Conservation (phyloP, 495 filamentous ascomycete genomes). For the Hyaloscypha variabilis region DNA sequence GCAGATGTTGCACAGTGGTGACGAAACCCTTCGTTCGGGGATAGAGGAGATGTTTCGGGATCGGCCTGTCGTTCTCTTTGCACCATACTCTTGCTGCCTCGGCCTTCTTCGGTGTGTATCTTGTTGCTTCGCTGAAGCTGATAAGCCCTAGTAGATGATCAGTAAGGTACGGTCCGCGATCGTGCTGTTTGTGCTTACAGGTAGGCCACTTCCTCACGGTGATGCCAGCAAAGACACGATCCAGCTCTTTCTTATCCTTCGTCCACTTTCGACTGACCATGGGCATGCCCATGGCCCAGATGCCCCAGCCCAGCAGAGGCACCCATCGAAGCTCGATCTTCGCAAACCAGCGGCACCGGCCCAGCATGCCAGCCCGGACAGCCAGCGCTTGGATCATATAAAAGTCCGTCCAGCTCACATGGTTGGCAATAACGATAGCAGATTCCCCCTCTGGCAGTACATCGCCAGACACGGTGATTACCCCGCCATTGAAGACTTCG, state of each 20-base stretch:
- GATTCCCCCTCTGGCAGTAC: conserved; percentile 48
- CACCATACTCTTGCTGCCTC: conserved; percentile 51
- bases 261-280: conserved; percentile 59
- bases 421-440: conserved; percentile 59
- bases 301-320: conserved; percentile 60
- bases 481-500: conserved; percentile 47
- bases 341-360: conserved; percentile 58
- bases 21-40: conserved; percentile 60
- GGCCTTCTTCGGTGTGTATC: conserved; percentile 55
- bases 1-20: conserved; percentile 53
- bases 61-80: conserved; percentile 43
- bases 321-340: conserved; percentile 57
- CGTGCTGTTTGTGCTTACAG: conserved; percentile 42
- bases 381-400: conserved; percentile 62
- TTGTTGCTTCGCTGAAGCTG: conserved; percentile 60
- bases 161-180: conserved; percentile 1
- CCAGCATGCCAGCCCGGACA: conserved; percentile 54
- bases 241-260: conserved; percentile 53
- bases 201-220: conserved; percentile 50
- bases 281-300: conserved; percentile 65
- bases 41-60: conserved; percentile 56
- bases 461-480: conserved; percentile 53
- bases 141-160: conserved; percentile 52
- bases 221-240: conserved; percentile 53
- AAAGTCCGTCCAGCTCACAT: conserved; percentile 61